Evolutionary conservation across 2,329 filamentous ascomycete genomes (phyloP).

Genomic region (Ophiostoma sp.): DNA sequence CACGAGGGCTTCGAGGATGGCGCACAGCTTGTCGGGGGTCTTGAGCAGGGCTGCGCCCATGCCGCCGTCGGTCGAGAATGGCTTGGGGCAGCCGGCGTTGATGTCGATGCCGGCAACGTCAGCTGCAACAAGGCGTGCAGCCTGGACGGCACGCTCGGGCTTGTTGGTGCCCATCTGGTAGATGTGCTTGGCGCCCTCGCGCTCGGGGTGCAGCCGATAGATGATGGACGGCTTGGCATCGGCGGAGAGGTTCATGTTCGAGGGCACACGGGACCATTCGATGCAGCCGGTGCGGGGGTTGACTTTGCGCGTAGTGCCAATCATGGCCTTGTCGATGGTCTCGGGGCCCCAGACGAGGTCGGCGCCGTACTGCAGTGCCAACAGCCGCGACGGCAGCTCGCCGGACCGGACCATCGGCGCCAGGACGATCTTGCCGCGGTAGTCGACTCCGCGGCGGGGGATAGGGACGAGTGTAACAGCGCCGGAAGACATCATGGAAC

Average conservation of each 20-base stretch:
- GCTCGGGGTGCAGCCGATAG: conserved; percentile 73
- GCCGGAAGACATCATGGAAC: conserved; percentile 54
- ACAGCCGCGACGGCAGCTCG: conserved; percentile 81
- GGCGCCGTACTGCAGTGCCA: conserved; percentile 89
- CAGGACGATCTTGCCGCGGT: conserved; percentile 86
- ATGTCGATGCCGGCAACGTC: conserved; percentile 95
- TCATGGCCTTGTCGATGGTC: conserved; percentile 86
- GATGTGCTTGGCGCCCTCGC: conserved; percentile 69
- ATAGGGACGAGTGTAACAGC: conserved; percentile 68
- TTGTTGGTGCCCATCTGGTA: conserved; percentile 90
- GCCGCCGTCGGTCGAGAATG: conserved; percentile 86
- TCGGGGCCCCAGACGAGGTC: conserved; percentile 98
- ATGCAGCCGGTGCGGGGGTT: conserved; percentile 74
- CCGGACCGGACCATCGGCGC: conserved; percentile 98
- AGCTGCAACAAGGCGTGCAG: conserved; percentile 73
- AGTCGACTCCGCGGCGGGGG: conserved; percentile 83
- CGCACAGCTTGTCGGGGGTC: conserved; percentile 75
- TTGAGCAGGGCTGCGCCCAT: conserved; percentile 91
- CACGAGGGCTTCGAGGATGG: conserved; percentile 79
- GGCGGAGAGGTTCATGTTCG: conserved; percentile 57
- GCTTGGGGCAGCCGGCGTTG: conserved; percentile 97
- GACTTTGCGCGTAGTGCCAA: conserved; percentile 72
- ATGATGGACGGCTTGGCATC: conserved; percentile 64
- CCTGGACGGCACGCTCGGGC: conserved; percentile 75
- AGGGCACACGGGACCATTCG: conserved; percentile 75